Percentiles rank a stretch among this genome's conserved stretches.
phyloP scores from a whole-genome alignment of 495 filamentous ascomycete genomes.

The Geoglossum glabrum region DNA sequence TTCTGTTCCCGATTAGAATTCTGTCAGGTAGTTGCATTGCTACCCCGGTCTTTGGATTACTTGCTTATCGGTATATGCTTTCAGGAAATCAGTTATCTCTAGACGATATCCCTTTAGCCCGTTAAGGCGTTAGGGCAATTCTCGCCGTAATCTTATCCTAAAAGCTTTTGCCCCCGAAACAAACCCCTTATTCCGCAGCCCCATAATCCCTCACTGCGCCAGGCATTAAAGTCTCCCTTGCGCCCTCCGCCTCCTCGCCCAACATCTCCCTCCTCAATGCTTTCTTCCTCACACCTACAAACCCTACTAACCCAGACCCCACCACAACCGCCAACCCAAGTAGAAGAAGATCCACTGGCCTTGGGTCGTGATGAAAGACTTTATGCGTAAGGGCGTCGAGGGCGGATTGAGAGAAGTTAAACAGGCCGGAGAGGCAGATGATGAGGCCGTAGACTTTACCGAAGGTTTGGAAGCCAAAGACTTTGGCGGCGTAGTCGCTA shows the following conservation, averaged over 20 bases:
- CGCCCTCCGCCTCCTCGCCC: constrained; percentile 2
- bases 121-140: no score
- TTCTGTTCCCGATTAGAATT: no score
- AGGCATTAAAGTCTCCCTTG: neutral
- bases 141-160: neutral
- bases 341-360: constrained; percentile 58
- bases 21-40: no score
- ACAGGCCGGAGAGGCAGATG: constrained; percentile 69
- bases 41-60: no score
- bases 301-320: neutral
- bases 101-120: no score
- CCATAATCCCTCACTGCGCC: neutral
- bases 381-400: constrained; percentile 65
- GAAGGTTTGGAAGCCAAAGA: constrained; percentile 90
- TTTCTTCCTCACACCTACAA: neutral
- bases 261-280: neutral
- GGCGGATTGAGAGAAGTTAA: constrained; percentile 72
- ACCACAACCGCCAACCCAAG: constrained; percentile 33
- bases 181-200: no score
- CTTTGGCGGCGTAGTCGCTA: constrained; percentile 79
- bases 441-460: constrained; percentile 91
- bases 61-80: no score
- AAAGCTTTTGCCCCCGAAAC: neutral
- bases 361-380: constrained; percentile 47
- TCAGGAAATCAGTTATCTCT: no score